phyloP scores from a whole-genome alignment of 495 filamentous ascomycete genomes.

The Immersiella caudata region DNA sequence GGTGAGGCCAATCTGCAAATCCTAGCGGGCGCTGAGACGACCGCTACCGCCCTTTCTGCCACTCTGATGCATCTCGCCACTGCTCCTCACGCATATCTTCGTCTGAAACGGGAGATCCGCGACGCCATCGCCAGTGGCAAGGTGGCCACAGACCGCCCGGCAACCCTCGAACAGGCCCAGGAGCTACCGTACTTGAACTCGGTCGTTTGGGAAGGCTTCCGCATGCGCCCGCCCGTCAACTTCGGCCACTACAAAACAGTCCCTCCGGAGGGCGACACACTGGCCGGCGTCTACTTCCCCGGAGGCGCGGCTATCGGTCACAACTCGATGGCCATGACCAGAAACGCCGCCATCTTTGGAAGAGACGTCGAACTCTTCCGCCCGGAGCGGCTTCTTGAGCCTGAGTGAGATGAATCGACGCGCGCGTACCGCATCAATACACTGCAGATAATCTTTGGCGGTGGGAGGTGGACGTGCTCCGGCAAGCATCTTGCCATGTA shows the following conservation, averaged over 20 bases:
- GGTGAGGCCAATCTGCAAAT: conserved; percentile 49
- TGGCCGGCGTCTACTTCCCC: conserved; percentile 50
- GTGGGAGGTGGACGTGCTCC: conserved; percentile 24
- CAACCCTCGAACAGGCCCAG: conserved; percentile 44
- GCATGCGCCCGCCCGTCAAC: conserved; percentile 41
- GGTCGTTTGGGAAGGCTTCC: conserved; percentile 52
- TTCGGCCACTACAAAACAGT: conserved; percentile 39
- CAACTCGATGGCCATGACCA: conserved; percentile 35
- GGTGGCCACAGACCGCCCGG: conserved; percentile 32
- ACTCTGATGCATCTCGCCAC: conserved; percentile 56
- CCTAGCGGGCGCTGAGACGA: conserved; percentile 64
- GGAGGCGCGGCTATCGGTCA: conserved; percentile 51
- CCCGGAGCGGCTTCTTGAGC: conserved; percentile 55
- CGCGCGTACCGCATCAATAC: background rate
- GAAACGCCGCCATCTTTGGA: conserved; percentile 48
- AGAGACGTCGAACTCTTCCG: conserved; percentile 48
- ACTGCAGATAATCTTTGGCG: conserved; percentile 20
- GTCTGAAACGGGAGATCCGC: conserved; percentile 59
- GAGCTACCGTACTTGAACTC: conserved; percentile 48
- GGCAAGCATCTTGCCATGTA: conserved; percentile 21
- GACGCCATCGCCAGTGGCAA: conserved; percentile 31
- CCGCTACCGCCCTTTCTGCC: conserved; percentile 58
- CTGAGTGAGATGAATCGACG: background rate
- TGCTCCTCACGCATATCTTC: conserved; percentile 49
- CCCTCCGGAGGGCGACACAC: conserved; percentile 49